A percentile compares a stretch with the other conserved stretches of the same genome.
These are phyloP conservation scores for Candida sithepensis DNA, from an alignment of 805 yeast species.

Conservation along the genomic window DNA sequence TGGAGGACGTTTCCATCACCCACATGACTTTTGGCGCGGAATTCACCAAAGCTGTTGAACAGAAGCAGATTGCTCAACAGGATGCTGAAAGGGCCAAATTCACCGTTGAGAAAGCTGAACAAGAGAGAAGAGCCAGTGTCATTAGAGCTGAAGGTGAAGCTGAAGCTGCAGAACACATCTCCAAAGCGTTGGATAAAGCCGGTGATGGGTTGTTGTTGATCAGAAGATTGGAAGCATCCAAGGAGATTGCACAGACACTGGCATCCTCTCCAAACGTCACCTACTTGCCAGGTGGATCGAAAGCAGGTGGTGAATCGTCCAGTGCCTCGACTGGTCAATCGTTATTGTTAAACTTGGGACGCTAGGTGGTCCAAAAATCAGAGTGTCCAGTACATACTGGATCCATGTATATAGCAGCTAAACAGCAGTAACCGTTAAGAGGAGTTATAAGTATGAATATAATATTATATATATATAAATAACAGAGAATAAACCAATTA, in stretches of 20 bases:
- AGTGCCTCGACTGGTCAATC: constrained; percentile 49
- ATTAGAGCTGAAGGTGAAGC: constrained; percentile 99
- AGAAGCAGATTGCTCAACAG: constrained; percentile 98
- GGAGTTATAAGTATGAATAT: too few relatives aligned
- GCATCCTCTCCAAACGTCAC: constrained; percentile 82
- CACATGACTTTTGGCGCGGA: constrained; percentile 97
- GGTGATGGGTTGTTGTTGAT: constrained; percentile 95
- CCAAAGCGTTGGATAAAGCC: constrained; percentile 86
- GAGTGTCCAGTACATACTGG: too few relatives aligned
- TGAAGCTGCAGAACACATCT: constrained; percentile 93
- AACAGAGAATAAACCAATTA: too few relatives aligned
- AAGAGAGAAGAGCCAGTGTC: constrained; percentile 90
- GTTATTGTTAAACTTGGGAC: constrained; percentile 65
- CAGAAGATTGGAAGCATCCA: constrained; percentile 94
- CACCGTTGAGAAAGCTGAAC: constrained; percentile 93
- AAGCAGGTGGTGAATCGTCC: constrained; percentile 36
- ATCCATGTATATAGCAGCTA: too few relatives aligned
- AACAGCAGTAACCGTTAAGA: too few relatives aligned
- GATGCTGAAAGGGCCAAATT: constrained; percentile 97
- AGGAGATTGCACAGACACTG: constrained; percentile 88
- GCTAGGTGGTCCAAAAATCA: too few relatives aligned
- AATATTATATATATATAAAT: too few relatives aligned
- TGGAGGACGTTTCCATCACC: constrained; percentile 96
- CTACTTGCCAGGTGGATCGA: constrained; percentile 64
- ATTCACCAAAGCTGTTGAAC: constrained; percentile 97